These are phyloP conservation scores for Picochlorum costavermella DNA, from an alignment of 139 green algal species.

Conservation along the genomic window DNA sequence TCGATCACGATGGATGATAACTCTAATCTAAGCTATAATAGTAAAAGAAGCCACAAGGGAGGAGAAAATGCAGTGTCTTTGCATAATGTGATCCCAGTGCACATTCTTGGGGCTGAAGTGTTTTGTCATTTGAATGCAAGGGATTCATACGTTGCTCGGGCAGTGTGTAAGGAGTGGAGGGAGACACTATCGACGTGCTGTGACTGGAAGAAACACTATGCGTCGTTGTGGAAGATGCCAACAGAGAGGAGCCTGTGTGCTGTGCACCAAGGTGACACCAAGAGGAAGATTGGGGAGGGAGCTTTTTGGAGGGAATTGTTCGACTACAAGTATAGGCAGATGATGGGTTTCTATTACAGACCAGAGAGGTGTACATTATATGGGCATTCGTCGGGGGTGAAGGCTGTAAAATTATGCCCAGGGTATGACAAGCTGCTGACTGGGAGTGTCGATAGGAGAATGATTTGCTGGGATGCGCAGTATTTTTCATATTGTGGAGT, in stretches of 20 bases:
- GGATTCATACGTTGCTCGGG: constrained; percentile 29
- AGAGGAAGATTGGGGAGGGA: neutral
- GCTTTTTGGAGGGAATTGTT: neutral
- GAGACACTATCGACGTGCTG: constrained; percentile 20
- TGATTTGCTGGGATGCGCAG: neutral
- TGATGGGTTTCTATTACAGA: neutral
- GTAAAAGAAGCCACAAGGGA: too few relatives aligned
- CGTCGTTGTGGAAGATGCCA: constrained; percentile 4
- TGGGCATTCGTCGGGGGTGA: constrained; percentile 10
- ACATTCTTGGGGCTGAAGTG: constrained; percentile 26
- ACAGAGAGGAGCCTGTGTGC: neutral
- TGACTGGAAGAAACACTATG: constrained; percentile 6
- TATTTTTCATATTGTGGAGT: constrained; percentile 1
- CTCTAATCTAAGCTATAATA: too few relatives aligned
- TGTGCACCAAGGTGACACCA: neutral
- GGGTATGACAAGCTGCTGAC: constrained; percentile 6
- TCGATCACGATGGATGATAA: too few relatives aligned
- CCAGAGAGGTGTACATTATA: constrained; percentile 1
- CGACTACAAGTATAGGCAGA: neutral
- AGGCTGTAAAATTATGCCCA: constrained; percentile 1
- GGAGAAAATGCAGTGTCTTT: too few relatives aligned
- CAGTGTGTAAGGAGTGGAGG: constrained; percentile 27
- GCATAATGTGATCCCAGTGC: neutral
- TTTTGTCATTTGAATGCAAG: neutral
- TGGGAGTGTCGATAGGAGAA: constrained; percentile 1